Evolutionary conservation across 1,284 basidiomycete genomes (phyloP).

Genomic region (Calocybe gambosa): DNA sequence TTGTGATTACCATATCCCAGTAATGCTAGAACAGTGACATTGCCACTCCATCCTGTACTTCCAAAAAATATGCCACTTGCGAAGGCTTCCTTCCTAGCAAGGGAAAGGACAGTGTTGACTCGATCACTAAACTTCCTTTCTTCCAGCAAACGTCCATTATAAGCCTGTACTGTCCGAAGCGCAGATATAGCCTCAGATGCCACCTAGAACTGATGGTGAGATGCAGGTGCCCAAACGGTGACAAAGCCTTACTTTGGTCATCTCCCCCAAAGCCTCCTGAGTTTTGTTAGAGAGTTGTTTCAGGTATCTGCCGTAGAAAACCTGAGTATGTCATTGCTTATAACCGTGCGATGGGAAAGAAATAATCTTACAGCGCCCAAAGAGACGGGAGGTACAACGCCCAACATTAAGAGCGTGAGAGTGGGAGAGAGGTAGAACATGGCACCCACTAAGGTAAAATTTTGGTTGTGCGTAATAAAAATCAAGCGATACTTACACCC

Average conservation of each 20-base stretch:
- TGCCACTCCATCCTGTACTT: conserved; percentile 91
- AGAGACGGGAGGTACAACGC: conserved; percentile 92
- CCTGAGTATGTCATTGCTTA: conserved; percentile 34
- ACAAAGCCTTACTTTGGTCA: conserved; percentile 66
- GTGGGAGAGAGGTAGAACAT: conserved; percentile 96
- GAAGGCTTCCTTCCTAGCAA: conserved; percentile 85
- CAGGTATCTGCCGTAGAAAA: conserved; percentile 93
- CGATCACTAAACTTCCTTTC: conserved; percentile 61
- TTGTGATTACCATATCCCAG: conserved; percentile 74
- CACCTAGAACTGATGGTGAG: conserved; percentile 21
- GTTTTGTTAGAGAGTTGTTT: conserved; percentile 89
- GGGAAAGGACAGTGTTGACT: conserved; percentile 64
- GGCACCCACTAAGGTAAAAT: conserved; percentile 61
- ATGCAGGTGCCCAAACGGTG: conserved; percentile 3
- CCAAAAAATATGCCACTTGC: conserved; percentile 94
- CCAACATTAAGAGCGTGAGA: conserved; percentile 89
- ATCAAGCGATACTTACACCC: conserved; percentile 54
- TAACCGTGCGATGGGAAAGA: neutral
- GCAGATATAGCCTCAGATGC: conserved; percentile 93
- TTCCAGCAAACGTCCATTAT: conserved; percentile 76
- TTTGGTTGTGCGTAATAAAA: neutral
- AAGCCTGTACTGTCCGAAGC: conserved; percentile 90
- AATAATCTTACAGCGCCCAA: conserved; percentile 74
- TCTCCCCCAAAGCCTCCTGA: conserved; percentile 91
- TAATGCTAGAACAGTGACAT: conserved; percentile 84